Evolutionary conservation across 208 protist species (phyloP), one percentile per base, ranked within the genome.

Genomic region (Acanthamoeba sp.): DNA sequence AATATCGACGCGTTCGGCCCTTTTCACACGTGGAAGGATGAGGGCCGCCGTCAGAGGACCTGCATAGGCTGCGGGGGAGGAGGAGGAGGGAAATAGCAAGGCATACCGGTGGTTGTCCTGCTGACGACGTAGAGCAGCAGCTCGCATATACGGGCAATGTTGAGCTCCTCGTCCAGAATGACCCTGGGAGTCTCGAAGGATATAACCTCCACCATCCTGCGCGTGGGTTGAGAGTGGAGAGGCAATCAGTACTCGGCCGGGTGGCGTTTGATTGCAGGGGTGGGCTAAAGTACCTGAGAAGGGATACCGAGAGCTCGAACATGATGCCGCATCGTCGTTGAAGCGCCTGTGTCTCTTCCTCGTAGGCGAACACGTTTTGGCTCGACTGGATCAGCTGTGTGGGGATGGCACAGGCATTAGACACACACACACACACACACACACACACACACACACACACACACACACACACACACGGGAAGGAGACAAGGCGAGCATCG

Each of bases 281-380:
- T n/a, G n/a, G n/a, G n/a, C n/a, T n/a, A n/a, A n/a, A 34, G 36
- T 36, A 87, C 78, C 78, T 52, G 6, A 84, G 50, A 16, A 94
- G 90, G 36, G 73, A 20, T 6, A 94, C 59, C n/a, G 90, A 94
- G 6, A 94, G 59, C 20, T 94, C 90, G 38, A 78, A 94, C 90
- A 94, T 94, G 38, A 94, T 84, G 64, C 78, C 34, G 64, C 90
- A 94, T 55, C 80, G 45, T 76, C 90, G 73, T 29, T 94, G 90
- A 18, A 88, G 66, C n/a, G 34, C 22, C 40, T 94, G 90, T 20
- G 24, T n/a, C 64, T 94, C 90, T 29, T 80, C 90, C 24, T 80
- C 59, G 38, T 84, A 76, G 55, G 69, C 69, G 29, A 40, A 87
- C 6, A 38, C 45, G n/a, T 87, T 87, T 38, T 87, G 78, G 12